phyloP scores from a whole-genome alignment of 768 basidiomycete species.

The Mycena leptocephala region DNA sequence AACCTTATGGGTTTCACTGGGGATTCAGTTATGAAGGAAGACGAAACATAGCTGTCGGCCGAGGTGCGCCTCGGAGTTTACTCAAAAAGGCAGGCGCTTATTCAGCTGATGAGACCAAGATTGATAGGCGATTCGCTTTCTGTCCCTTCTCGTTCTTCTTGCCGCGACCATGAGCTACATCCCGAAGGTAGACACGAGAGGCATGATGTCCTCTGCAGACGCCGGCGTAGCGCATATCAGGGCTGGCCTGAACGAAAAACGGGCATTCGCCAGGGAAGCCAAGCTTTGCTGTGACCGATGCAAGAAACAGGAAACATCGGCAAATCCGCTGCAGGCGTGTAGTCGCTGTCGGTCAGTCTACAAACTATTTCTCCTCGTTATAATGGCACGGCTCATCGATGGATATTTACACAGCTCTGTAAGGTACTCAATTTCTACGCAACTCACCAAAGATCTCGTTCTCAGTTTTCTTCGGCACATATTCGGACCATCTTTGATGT shows the following conservation, averaged over 20 bases:
- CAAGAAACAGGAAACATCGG: slow-evolving; percentile 26
- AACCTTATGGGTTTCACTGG: too few species aligned
- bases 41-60: too few species aligned
- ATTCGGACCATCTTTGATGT: background rate
- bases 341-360: slow-evolving; percentile 28
- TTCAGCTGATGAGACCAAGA: too few species aligned
- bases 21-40: too few species aligned
- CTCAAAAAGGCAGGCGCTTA: too few species aligned
- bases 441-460: background rate
- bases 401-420: slow-evolving; percentile 6
- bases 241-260: slow-evolving; percentile 23
- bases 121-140: too few species aligned
- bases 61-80: too few species aligned
- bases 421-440: slow-evolving; percentile 5
- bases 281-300: slow-evolving; percentile 16
- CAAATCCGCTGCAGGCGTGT: slow-evolving; percentile 17
- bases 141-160: background rate
- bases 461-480: too few species aligned
- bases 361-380: too few species aligned
- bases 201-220: background rate
- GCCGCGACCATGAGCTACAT: background rate
- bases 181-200: background rate
- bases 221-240: slow-evolving; percentile 9
- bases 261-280: slow-evolving; percentile 18
- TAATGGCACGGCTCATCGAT: background rate